Percentiles rank a stretch among this genome's conserved stretches.
phyloP scores from a whole-genome alignment of 163 green algal species.

The Scenedesmus sp. region DNA sequence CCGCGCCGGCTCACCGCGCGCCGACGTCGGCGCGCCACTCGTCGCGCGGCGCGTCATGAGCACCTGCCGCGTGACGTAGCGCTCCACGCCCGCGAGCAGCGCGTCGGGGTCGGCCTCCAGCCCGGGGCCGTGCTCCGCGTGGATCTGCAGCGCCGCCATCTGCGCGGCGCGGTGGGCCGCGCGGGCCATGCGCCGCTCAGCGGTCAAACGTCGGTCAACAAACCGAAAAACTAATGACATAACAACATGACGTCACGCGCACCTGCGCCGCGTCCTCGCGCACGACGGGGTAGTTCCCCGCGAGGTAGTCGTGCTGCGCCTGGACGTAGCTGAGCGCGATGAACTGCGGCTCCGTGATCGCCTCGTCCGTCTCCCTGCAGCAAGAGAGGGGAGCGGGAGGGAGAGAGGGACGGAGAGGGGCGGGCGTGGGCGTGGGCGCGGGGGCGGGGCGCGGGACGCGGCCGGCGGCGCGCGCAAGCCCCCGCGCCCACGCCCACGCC shows the following conservation, averaged over 20 bases:
- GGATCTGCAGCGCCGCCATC: slow-evolving; percentile 59
- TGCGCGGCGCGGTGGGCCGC: too few relatives aligned
- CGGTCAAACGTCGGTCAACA: too few relatives aligned
- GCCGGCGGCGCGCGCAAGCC: too few relatives aligned
- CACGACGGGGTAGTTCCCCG: slow-evolving; percentile 96
- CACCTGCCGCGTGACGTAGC: slow-evolving; percentile 85
- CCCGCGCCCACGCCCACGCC: too few relatives aligned
- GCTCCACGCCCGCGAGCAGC: slow-evolving; percentile 77
- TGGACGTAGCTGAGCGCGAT: slow-evolving; percentile 95
- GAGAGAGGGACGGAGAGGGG: too few relatives aligned
- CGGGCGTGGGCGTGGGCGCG: too few relatives aligned
- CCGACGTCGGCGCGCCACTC: slow-evolving; percentile 88
- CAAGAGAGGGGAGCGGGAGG: not conserved
- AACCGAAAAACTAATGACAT: too few relatives aligned
- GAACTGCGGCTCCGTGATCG: slow-evolving; percentile 94
- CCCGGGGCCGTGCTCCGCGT: slow-evolving; percentile 63
- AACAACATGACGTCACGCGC: too few relatives aligned
- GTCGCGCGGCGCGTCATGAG: slow-evolving; percentile 80
- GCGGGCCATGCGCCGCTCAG: too few relatives aligned
- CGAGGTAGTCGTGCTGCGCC: slow-evolving; percentile 96
- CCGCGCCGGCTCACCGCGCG: slow-evolving; percentile 22
- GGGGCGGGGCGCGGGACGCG: too few relatives aligned
- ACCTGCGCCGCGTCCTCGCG: slow-evolving; percentile 85
- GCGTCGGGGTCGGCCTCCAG: slow-evolving; percentile 37
- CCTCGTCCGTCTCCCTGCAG: slow-evolving; percentile 92